Percentiles rank a stretch among this genome's conserved stretches.
phyloP scores from a whole-genome alignment of 805 yeast genomes.

The Metschnikowia borealis region DNA sequence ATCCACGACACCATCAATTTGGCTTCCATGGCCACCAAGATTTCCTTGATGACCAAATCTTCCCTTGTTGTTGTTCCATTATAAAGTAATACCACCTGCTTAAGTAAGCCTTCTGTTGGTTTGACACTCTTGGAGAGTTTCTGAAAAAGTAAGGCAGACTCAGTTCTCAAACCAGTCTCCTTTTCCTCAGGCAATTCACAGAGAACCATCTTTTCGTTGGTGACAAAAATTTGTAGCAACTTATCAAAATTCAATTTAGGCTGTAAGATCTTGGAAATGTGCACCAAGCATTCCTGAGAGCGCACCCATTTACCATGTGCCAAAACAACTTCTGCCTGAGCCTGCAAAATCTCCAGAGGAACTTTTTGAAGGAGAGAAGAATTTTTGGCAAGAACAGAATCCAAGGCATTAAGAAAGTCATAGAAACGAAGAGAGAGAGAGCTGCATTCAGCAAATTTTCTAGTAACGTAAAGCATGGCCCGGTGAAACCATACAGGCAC shows the following conservation, averaged over 20 bases:
- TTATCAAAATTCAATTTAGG: constrained; percentile 42
- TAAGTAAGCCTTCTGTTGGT: constrained; percentile 46
- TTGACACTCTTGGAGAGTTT: constrained; percentile 46
- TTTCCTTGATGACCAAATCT: constrained; percentile 57
- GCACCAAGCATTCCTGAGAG: not conserved
- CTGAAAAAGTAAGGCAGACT: constrained; percentile 45
- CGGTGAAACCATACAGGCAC: constrained; percentile 53
- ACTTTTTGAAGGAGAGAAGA: constrained; percentile 31
- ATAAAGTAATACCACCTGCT: constrained; percentile 47
- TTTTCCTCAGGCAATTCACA: constrained; percentile 19
- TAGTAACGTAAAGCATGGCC: constrained; percentile 58
- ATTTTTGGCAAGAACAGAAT: constrained; percentile 10
- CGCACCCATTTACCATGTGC: constrained; percentile 40
- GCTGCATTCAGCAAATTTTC: constrained; percentile 51
- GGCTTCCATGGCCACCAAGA: constrained; percentile 58
- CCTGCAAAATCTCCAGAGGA: constrained; percentile 46
- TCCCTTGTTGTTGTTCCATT: constrained; percentile 58
- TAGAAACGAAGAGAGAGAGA: constrained; percentile 27
- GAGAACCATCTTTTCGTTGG: constrained; percentile 44
- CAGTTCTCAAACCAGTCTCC: constrained; percentile 28
- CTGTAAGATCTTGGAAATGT: constrained; percentile 29
- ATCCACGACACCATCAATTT: constrained; percentile 58
- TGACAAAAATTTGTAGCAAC: constrained; percentile 60
- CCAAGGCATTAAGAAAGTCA: constrained; percentile 24
- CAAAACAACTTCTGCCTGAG: constrained; percentile 64